phyloP scores from a whole-genome alignment of 2,329 filamentous ascomycete species.

The Lithohypha guttulata region DNA sequence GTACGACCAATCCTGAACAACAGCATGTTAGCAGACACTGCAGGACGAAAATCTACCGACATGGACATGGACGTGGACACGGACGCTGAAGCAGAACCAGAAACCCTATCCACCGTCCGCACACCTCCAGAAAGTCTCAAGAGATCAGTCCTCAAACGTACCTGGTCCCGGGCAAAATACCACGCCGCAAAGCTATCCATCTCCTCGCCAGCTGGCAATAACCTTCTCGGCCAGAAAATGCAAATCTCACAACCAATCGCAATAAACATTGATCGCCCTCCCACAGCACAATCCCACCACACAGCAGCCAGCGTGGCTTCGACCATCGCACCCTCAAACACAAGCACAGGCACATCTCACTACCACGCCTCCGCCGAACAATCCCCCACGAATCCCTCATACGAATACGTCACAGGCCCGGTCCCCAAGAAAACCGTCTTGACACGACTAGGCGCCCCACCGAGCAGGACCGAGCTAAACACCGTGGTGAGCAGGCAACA shows the following conservation, averaged over 20 bases:
- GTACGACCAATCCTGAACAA: no score
- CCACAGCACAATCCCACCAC: not conserved
- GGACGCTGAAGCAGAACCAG: not conserved
- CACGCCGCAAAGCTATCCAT: slow-evolving; percentile 1
- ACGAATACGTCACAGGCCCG: slow-evolving; percentile 1
- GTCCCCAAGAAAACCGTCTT: not conserved
- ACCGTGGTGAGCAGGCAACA: slow-evolving; percentile 1
- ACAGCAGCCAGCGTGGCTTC: not conserved
- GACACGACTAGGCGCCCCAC: not conserved
- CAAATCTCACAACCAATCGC: not conserved
- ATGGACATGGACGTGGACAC: no score
- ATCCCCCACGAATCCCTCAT: not conserved
- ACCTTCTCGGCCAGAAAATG: not conserved
- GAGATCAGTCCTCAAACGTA: not conserved
- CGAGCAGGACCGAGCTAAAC: not conserved
- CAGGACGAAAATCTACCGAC: no score
- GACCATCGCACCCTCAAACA: not conserved
- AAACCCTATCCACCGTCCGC: not conserved
- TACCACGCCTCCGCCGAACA: not conserved
- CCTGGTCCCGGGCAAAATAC: slow-evolving; percentile 1
- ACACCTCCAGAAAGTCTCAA: not conserved
- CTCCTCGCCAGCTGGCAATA: no score
- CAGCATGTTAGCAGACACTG: no score
- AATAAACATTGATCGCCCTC: not conserved
- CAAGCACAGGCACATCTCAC: not conserved